These are phyloP conservation scores for Microcyclospora pomicola DNA, from an alignment of 2,329 filamentous ascomycete species.

Conservation along the genomic window DNA sequence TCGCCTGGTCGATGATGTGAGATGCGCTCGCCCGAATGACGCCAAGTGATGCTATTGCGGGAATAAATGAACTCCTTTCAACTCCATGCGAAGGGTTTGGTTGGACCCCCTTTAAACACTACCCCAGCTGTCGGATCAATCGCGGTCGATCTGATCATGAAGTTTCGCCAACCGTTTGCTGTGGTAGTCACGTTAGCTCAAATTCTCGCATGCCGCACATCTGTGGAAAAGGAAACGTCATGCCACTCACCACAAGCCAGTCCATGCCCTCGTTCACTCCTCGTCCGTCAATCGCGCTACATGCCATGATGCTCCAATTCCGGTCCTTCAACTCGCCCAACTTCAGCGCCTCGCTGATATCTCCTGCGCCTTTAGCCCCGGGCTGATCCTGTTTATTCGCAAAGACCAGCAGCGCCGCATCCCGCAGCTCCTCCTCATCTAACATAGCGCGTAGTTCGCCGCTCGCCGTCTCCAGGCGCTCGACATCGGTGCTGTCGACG, in stretches of 20 bases:
- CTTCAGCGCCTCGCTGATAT: slow-evolving; percentile 87
- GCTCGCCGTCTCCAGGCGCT: slow-evolving; percentile 78
- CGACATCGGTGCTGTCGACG: slow-evolving; percentile 94
- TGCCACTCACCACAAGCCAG: slow-evolving; percentile 69
- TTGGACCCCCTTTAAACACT: too few species aligned
- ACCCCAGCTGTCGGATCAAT: too few species aligned
- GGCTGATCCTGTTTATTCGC: slow-evolving; percentile 99
- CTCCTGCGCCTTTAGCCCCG: slow-evolving; percentile 86
- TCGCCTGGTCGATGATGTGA: too few species aligned
- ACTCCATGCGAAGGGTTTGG: too few species aligned
- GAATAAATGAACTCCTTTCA: too few species aligned
- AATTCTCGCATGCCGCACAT: not conserved
- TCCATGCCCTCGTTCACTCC: slow-evolving; percentile 98
- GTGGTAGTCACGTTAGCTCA: slow-evolving; percentile 2
- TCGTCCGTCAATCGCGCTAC: slow-evolving; percentile 86
- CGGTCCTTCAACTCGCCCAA: slow-evolving; percentile 84
- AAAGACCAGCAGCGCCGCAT: slow-evolving; percentile 84
- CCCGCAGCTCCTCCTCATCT: slow-evolving; percentile 90
- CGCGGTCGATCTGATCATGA: not conserved
- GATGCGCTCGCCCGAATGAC: too few species aligned
- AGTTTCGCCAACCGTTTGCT: slow-evolving; percentile 15
- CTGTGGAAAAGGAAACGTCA: not conserved
- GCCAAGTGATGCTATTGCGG: too few species aligned
- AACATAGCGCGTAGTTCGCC: slow-evolving; percentile 92
- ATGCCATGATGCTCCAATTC: slow-evolving; percentile 99